These are phyloP conservation scores for sunflower (Helianthus annuus) DNA, from an alignment of 129 eudicot genomes.

Conservation along the genomic window HanXRQr2.0-SUNRISE NC_035443.2:151879013-151879512, in stretches of 20 bases:
- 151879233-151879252: constrained; percentile 18
- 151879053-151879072: no score
- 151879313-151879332: not conserved
- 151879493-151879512: not conserved
- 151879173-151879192: not conserved
- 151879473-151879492: constrained; percentile 11
- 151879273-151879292: constrained; percentile 11
- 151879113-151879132: no score
- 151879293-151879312: not conserved
- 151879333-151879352: constrained; percentile 71
- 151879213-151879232: not conserved
- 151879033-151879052: no score
- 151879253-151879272: not conserved
- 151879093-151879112: no score
- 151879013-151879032: no score
- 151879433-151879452: constrained; percentile 27
- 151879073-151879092: no score
- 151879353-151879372: constrained; percentile 96
- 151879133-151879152: no score
- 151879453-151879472: constrained; percentile 20
- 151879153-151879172: no score
- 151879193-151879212: constrained; percentile 22
- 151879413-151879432: constrained; percentile 68
- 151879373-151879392: constrained; percentile 99
- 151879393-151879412: constrained; percentile 91